Evolutionary conservation across 495 filamentous ascomycete species (phyloP).

Genomic region (Haplographium delicatum): DNA sequence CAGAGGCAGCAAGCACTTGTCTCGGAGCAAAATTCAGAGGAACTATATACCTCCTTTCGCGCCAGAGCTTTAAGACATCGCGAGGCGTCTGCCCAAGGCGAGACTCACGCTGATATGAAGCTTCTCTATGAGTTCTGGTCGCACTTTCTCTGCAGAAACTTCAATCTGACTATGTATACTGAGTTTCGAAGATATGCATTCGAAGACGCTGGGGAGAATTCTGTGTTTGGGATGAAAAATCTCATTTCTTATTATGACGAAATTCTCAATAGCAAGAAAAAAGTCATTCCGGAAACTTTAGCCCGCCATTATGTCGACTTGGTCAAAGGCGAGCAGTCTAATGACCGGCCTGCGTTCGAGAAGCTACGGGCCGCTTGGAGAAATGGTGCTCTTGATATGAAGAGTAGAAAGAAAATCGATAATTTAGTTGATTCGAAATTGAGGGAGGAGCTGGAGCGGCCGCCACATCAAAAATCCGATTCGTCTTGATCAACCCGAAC

Average conservation of each 20-base stretch:
- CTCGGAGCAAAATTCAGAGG: slow-evolving; percentile 37
- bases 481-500: slow-evolving; percentile 2
- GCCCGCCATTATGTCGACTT: slow-evolving; percentile 49
- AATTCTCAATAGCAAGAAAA: slow-evolving; percentile 42
- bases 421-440: slow-evolving; percentile 37
- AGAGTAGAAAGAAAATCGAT: slow-evolving; percentile 51
- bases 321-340: slow-evolving; percentile 36
- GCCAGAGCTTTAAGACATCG: slow-evolving; percentile 54
- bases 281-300: slow-evolving; percentile 43
- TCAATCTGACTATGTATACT: slow-evolving; percentile 73
- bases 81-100: slow-evolving; percentile 38
- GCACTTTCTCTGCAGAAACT: slow-evolving; percentile 67
- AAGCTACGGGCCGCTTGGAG: slow-evolving; percentile 45
- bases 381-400: slow-evolving; percentile 48
- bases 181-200: slow-evolving; percentile 70
- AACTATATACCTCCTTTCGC: slow-evolving; percentile 51
- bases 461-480: slow-evolving; percentile 19
- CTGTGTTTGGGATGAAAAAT: slow-evolving; percentile 46
- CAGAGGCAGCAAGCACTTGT: slow-evolving; percentile 18
- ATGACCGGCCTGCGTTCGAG: slow-evolving; percentile 41
- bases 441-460: slow-evolving; percentile 37
- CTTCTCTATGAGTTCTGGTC: slow-evolving; percentile 75
- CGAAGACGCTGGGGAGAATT: slow-evolving; percentile 54
- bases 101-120: slow-evolving; percentile 50
- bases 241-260: slow-evolving; percentile 56